Base-by-base conservation (phyloP, 2,329 filamentous ascomycete species). In the Fusarium pseudograminearum region DNA sequence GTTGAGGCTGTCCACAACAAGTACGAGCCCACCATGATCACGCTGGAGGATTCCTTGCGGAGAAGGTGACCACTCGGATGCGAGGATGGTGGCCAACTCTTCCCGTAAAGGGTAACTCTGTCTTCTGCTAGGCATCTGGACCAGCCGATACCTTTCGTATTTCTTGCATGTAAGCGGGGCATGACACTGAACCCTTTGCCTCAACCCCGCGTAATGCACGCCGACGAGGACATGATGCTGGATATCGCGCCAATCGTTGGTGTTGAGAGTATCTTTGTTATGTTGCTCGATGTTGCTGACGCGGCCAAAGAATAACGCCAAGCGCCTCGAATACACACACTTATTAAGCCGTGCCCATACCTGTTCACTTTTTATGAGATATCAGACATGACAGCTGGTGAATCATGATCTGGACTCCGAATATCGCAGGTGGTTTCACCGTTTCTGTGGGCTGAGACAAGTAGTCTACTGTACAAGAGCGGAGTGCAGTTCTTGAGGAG, bases 201-300 rank as follows among this genome's bases (percentile, higher is more conserved):
- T 57, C 24, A 48, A 71, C 69, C 54, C 65, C 56, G 58, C 65
- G 61, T 31, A 50, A 66, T 57, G 66, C 69, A 67, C 45, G 54
- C 52, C 69, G 47, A 72, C 69, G 69, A 72, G 57, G 56, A 46
- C 53, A 71, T 71, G 69, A 71, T 71, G 69, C 51, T 62, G 16
- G 38, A 53, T 65, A 59, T 65, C 56, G 51, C 42, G 45, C 54
- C 65, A 65, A 67, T 69, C 47, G 64, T 48, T 57, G 57, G 41
- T 62, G 50, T 62, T 48, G 58, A 54, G 24, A 46, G 34, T 34
- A 58, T 66, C 42, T 46, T 63, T 44, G 48, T 47, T 54, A 33
- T 65, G 54, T 28, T 55, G 44, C 58, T 56, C 34, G 12, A 28
- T 51, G 48, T 30, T 48, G 63, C 67, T 70, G 67, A 70, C 67